Base-by-base conservation (phyloP, 2,329 filamentous ascomycete genomes). In the Fusarium longipes region DNA sequence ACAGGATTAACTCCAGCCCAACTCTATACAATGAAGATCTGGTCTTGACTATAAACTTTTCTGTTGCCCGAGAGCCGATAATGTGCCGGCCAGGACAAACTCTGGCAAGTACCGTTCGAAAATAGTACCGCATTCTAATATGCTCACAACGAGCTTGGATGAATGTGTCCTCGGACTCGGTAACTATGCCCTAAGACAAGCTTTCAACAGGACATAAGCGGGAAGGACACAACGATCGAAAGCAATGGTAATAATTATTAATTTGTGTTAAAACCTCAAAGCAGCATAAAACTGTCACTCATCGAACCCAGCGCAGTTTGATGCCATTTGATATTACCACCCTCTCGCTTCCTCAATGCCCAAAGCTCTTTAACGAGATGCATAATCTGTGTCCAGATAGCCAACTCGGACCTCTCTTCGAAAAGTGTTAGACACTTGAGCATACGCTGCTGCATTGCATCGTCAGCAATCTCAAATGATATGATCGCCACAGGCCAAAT, bases 401-500 rank as follows among this genome's bases (percentile, higher is more conserved):
- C 69, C 14, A 73, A 29, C 1, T 70, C 68, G 0, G 70, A 72
- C 17, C 65, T 59, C 4, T 67, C 57, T 17, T 58, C 52, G 8
- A 73, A 69, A 4, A 48, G 58, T 0, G 64, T 53, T 1, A 73
- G 44, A 8, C 53, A 70, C 15, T 67, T 61, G 2, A 73, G 47
- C 59, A 73, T 70, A 3, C 70, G 70, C 3, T 73, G 61, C 48
- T 73, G 70, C 30, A 64, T 43, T 5, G 22, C 10, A 2, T 29
- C 18, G 8, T 72, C 54, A 5, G 35, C 45, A 9, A 57, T 67
- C 39, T 73, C 70, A 25, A 73, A 73, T 1, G 70, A 55, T 38
- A 72, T 44, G 1, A 73, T 72, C 4, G 69, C 70, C 1, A 73
- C 51, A 9, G 70, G 70, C 70, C 70, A 73, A 11, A 73, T 44